Evolutionary conservation across 768 basidiomycete genomes (phyloP), one percentile per base, ranked within the genome.

Genomic region (Panellus pusillus): DNA sequence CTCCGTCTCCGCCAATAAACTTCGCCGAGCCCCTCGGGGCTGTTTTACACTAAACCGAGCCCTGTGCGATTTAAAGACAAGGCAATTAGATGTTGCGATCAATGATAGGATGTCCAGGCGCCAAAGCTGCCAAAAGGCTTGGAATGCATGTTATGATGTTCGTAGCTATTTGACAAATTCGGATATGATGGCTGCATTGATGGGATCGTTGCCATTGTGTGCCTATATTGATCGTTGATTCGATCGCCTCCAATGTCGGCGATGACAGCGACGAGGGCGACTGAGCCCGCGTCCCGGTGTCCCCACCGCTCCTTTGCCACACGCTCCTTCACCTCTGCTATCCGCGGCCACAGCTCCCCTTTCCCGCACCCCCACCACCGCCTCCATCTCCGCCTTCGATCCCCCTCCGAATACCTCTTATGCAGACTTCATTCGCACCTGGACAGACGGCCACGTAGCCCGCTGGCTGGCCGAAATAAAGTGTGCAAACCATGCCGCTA

Each of bases 401-500:
- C 77, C 83, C 0, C 87, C 86, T 3, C 63, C 72, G 0, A 84
- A 82, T 24, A 65, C 81, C n/a, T 61, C 80, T 0, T 89, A 83
- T 64, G 52, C 76, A 0, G 86, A 88, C 37, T 85, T 80, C 61
- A 74, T 91, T 47, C 78, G 77, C 18, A 76, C 83, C n/a, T 92
- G 90, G 90, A 68, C 77, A 1, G 90, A 92, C 64, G 61, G 62
- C 4, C 84, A 89, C 61, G 85, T 91, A 51, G 79, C 85, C 2
- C 74, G 75, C 43, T 99, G 95, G 90, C 79, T 99, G 31, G 63
- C 77, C 0, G 83, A 91, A 15, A 84, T 89, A 63, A 89, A 83
- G 64, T 93, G 93, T 63, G 79, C 72, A 0, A 75, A 77, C 36
- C 87, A 87, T 64, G 82, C 86, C 9, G 69, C 76, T 8, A 75